These are phyloP conservation scores for Ensete ventricosum DNA, from an alignment of 176 grass and related monocot genomes.

Conservation along the genomic window DNA sequence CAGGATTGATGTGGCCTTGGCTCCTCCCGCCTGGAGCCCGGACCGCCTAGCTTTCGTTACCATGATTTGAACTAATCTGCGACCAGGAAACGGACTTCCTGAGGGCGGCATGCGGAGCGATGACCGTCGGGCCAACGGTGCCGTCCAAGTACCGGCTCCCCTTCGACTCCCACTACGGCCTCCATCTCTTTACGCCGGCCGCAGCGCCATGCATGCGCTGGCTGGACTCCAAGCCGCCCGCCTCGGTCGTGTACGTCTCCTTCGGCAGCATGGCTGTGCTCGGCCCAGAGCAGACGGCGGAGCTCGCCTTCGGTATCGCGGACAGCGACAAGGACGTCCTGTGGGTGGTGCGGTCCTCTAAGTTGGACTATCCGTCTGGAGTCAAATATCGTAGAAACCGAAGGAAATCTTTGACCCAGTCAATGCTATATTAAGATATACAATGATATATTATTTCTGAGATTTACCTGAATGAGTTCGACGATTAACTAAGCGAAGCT, in stretches of 20 bases:
- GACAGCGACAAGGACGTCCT: slow-evolving; percentile 36
- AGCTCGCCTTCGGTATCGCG: slow-evolving; percentile 36
- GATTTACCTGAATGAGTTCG: no score
- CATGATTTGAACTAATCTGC: no score
- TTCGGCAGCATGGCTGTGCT: slow-evolving; percentile 58
- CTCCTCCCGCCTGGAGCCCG: no score
- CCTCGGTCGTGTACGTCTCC: slow-evolving; percentile 53
- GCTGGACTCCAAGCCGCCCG: slow-evolving; percentile 30
- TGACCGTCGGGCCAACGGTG: slow-evolving; percentile 68
- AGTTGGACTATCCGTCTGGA: no score
- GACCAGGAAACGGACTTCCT: slow-evolving; percentile 52
- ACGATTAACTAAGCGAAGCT: no score
- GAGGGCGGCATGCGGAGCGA: slow-evolving; percentile 44
- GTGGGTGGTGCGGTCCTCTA: slow-evolving; percentile 46
- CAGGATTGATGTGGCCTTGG: no score
- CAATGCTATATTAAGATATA: no score
- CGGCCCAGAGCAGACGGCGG: slow-evolving; percentile 24
- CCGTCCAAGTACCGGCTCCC: slow-evolving; percentile 41
- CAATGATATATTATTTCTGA: not conserved
- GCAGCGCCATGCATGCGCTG: slow-evolving; percentile 37
- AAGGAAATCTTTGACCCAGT: no score
- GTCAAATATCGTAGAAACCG: no score
- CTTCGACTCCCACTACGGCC: slow-evolving; percentile 44
- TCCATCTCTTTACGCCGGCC: slow-evolving; percentile 54
- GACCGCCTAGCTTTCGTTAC: no score